Base-by-base conservation (phyloP, 352 stramenopile genomes). In the Phytophthora meadii region DNA sequence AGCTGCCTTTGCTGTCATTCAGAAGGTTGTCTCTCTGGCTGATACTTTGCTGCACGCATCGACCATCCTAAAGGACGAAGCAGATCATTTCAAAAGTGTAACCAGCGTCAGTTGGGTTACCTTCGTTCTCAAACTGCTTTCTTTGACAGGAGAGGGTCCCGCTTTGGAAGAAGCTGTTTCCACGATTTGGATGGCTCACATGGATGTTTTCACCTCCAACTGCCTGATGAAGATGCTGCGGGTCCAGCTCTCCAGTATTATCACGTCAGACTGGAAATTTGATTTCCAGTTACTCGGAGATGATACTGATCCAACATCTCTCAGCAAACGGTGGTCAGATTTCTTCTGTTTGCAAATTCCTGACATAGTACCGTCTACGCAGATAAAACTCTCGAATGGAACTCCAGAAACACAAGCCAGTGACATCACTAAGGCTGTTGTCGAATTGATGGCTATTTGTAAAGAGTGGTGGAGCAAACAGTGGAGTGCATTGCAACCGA, bases 231-330 rank as follows among this genome's bases (percentile, higher is more conserved):
- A 57, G 30, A 49, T 83, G 15, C 39, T 88, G 9, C 61, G 27
- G n/a, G 52, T 59, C n/a, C 47, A 84, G 8, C 46, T 87, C 11
- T 64, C 50, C 5, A 57, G 53, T 34, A 34, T 76, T n/a, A 70
- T 79, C 36, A 62, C 57, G 27, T 44, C 39, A 11, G 81, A 90
- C 34, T 90, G 74, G 79, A 79, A 87, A 19, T 76, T 90, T 50
- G 45, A 64, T 4, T 81, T 81, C 14, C 12, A 2, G 41, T 25
- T 6, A 5, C 41, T 48, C 9, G 41, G 12, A n/a, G 32, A 61
- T 36, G 49, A 41, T 17, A 11, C 30, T 39, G 41, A 62, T 24
- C 25, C 50, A 17, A 28, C 1, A 28, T 39, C 47, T 48, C 32
- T 79, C 22, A 46, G 14, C 4, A 47, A 74, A 40, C 61, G 17